Evolutionary conservation across 768 basidiomycete species (phyloP), one percentile per base, ranked within the genome.

Genomic region (Neoboletus magnificus): DNA sequence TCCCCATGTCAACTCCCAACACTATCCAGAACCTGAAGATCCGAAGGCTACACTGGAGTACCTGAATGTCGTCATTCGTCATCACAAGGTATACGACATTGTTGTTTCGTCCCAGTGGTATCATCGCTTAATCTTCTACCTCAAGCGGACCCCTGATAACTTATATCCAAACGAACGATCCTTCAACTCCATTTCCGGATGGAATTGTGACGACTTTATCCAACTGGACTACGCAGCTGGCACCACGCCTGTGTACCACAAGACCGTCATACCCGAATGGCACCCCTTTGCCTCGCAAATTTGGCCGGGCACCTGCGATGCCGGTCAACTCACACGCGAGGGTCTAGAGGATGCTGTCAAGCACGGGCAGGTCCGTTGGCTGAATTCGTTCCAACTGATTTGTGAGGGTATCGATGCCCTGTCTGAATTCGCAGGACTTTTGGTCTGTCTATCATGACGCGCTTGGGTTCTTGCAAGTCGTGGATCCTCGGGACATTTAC

Each of bases 281-380:
- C 79, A 80, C 49, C 80, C 80, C 1, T 80, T 79, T 59, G 67
- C 73, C 10, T 63, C 59, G 23, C 69, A 67, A 36, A 73, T 80
- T 7, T 80, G 80, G 79, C 60, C 73, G n/a, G 79, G 79, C 20
- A 74, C 77, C 4, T 81, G 79, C 56, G 76, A 79, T 55, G 60
- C 71, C 5, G 79, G 79, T 8, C 79, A 81, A 54, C 70, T 81
- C 46, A 81, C 79, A 9, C 59, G 62, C 0, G 77, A 60, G n/a
- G 79, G 79, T 2, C 63, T 79, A 4, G 64, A 71, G 25, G 79
- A 81, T 43, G 71, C 77, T 5, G 53, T 77, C 39, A 62, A 58
- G 29, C 79, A 81, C 52, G 79, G 79, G 8, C 63, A 75, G 70
- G 69, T 60, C 22, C 20, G 63, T 56, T 41, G 3, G n/a, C 13